Base-by-base conservation (phyloP, 2,329 filamentous ascomycete species). In the Phyllosticta ampelicida region DNA sequence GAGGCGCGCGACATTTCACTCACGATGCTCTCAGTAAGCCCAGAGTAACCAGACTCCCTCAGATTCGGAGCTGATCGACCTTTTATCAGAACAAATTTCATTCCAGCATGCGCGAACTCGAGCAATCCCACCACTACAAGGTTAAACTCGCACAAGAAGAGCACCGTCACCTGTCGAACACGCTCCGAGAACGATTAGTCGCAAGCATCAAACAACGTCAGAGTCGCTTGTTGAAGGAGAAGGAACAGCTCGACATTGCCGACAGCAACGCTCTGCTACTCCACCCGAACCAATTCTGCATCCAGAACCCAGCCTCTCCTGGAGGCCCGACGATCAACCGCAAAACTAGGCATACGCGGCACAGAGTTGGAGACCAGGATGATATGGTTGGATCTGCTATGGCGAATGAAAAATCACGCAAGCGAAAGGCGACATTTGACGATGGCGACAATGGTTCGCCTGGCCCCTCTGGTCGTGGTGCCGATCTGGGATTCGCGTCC, bases 1-100 rank as follows among this genome's bases (percentile, higher is more conserved):
- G 91, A 97, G 72, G 83, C 89, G 67, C 83, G 89, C 65, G 94
- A 99, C 75, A 85, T 87, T 62, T 85, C 91, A 65, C 75, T 97
- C 68, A 86, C 87, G 6, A 82, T 86, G 67, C 82, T 95, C 63
- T 86, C 87, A 80, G 94, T 96, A 78, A 26, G 23, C 23, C 23
- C 23, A 68, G 83, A 58, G 28, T 36, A 20, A 28, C 5, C 26
- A 20, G 18, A 30, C 50, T 21, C 29, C n/a, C 55, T 3, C 3
- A 10, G 9, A 19, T 8, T 26, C 21, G 19, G 52, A 19, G 59
- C 66, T 67, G 60, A 69, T 53, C 20, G 28, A 8, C 36, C 48
- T 19, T 19, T 10, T 18, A 54, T 28, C 56, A 85, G 82, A 78
- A 81, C 65, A 79, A 80, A 58, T 79, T 84, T 68, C 74, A 81